These are phyloP conservation scores for Psilocybe tampanensis DNA, from an alignment of 768 basidiomycete species.

Conservation along the genomic window DNA sequence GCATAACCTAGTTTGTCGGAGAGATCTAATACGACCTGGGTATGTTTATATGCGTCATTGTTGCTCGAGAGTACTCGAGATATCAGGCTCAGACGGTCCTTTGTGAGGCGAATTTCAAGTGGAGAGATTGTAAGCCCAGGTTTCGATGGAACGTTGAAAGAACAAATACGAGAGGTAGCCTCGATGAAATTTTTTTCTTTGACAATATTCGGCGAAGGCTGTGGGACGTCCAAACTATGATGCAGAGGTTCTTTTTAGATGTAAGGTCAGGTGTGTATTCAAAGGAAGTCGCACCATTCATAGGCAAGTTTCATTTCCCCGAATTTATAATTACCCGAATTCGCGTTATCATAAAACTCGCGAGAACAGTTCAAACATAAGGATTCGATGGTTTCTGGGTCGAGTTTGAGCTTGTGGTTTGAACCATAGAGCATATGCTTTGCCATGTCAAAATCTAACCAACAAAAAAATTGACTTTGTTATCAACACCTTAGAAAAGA, in stretches of 20 bases:
- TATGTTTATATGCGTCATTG: slow-evolving; percentile 86
- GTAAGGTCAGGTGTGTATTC: slow-evolving; percentile 13
- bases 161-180: slow-evolving; percentile 93
- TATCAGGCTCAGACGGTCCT: slow-evolving; percentile 86
- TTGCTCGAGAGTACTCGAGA: slow-evolving; percentile 85
- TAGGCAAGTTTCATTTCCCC: slow-evolving; percentile 98
- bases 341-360: slow-evolving; percentile 96
- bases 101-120: slow-evolving; percentile 90
- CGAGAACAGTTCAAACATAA: slow-evolving; percentile 80
- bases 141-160: slow-evolving; percentile 81
- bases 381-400: slow-evolving; percentile 60
- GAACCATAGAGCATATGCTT: slow-evolving; percentile 55
- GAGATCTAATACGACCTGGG: slow-evolving; percentile 90
- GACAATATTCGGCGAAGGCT: slow-evolving; percentile 57
- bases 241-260: neutral
- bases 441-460: slow-evolving; percentile 68
- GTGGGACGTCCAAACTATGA: slow-evolving; percentile 74
- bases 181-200: slow-evolving; percentile 93
- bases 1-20: slow-evolving; percentile 85
- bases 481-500: no score
- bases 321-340: slow-evolving; percentile 85
- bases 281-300: slow-evolving; percentile 67
- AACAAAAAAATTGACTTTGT: no score
- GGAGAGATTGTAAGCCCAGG: slow-evolving; percentile 82
- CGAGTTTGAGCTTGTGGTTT: slow-evolving; percentile 51